A percentile compares a stretch with the other conserved stretches of the same genome.
phyloP scores from a whole-genome alignment of 495 filamentous ascomycete genomes.

The Physcia stellaris region DNA sequence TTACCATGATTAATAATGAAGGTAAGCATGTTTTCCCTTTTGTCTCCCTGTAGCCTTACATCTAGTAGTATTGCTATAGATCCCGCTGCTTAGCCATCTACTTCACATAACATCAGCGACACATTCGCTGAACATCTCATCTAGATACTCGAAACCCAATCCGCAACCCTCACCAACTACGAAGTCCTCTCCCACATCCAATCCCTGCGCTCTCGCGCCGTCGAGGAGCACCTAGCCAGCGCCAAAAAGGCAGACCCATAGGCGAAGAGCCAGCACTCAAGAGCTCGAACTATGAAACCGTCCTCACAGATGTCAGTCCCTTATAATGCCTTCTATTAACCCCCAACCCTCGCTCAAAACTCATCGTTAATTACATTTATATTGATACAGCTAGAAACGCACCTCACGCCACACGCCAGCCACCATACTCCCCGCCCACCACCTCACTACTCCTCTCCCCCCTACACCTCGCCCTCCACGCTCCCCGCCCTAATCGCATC shows the following conservation, averaged over 20 bases:
- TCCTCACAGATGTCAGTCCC: conserved; percentile 35
- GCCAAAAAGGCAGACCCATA: too few species aligned
- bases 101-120: too few species aligned
- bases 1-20: too few species aligned
- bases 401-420: conserved; percentile 19
- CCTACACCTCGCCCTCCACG: conserved; percentile 11
- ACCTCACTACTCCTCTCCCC: conserved; percentile 6
- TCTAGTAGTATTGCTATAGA: too few species aligned
- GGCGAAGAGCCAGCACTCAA: conserved; percentile 20
- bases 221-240: too few species aligned
- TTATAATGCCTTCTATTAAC: conserved; percentile 26
- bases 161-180: conserved; percentile 48
- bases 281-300: conserved; percentile 33
- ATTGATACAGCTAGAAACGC: conserved; percentile 12
- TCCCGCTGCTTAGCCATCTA: too few species aligned
- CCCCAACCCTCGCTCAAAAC: conserved; percentile 1
- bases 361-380: conserved; percentile 8
- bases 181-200: conserved; percentile 48
- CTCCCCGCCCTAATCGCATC: conserved; percentile 25
- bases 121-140: neutral
- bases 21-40: too few species aligned
- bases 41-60: too few species aligned
- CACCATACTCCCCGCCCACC: conserved; percentile 10
- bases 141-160: conserved; percentile 49
- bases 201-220: conserved; percentile 17